These are phyloP conservation scores for Podaxis pistillaris DNA, from an alignment of 768 basidiomycete species.

Conservation along the genomic window DNA sequence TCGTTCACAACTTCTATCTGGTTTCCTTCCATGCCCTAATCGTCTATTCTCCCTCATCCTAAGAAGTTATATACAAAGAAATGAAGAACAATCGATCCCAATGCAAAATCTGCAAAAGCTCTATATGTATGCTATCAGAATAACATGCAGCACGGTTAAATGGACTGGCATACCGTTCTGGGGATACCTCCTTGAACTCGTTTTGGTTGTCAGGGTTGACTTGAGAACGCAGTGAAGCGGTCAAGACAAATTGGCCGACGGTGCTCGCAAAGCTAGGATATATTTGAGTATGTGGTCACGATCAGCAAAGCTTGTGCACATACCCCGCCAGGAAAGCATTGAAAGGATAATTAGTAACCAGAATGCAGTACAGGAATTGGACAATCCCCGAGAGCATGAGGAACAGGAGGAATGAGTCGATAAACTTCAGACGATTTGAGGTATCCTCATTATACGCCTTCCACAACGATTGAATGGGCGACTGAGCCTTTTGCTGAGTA, in stretches of 20 bases:
- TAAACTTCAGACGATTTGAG: constrained; percentile 83
- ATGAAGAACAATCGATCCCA: constrained; percentile 94
- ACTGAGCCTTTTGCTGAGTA: constrained; percentile 25
- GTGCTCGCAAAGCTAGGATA: constrained; percentile 80
- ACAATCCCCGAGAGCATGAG: constrained; percentile 86
- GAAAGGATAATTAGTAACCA: constrained; percentile 93
- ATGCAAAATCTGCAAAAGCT: constrained; percentile 94
- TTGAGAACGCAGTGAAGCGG: constrained; percentile 89
- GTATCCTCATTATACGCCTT: constrained; percentile 78
- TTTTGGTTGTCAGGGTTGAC: constrained; percentile 82
- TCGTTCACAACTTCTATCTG: background rate
- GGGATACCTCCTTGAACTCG: constrained; percentile 89
- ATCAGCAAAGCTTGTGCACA: constrained; percentile 25
- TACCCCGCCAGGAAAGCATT: constrained; percentile 97
- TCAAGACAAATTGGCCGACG: constrained; percentile 95
- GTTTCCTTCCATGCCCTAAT: constrained; percentile 1
- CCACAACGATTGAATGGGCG: constrained; percentile 56
- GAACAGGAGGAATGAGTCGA: constrained; percentile 92
- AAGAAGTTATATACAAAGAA: constrained; percentile 99
- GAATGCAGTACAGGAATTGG: constrained; percentile 90
- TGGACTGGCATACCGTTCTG: constrained; percentile 70
- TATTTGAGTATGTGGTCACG: background rate
- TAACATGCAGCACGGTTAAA: background rate
- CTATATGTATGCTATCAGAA: constrained; percentile 39
- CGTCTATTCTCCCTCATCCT: constrained; percentile 49